Conservation (phyloP, 176 grass and related monocot genomes). For the Cenchrus purpureus region DNA sequence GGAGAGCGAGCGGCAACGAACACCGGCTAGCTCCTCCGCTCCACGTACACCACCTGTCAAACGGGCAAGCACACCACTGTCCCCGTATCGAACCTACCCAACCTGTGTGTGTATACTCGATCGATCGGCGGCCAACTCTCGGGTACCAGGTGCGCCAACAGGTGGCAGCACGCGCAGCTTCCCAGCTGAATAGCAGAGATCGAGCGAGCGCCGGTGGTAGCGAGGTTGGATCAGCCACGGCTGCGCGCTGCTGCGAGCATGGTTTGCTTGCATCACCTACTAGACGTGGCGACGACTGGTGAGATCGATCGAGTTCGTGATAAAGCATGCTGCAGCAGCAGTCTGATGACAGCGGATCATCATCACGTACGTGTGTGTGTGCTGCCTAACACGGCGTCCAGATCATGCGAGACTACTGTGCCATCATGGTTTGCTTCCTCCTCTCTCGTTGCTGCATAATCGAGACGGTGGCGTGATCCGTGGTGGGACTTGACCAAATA, state of each 20-base stretch:
- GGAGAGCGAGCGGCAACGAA: background rate
- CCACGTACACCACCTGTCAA: conserved; percentile 41
- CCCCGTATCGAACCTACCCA: conserved; percentile 28
- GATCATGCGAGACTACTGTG: no score
- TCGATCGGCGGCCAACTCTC: background rate
- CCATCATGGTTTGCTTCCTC: background rate
- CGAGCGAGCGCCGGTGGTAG: background rate
- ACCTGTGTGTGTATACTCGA: background rate
- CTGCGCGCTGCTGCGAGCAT: no score
- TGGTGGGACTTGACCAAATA: background rate
- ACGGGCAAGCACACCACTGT: background rate
- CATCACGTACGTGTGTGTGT: no score
- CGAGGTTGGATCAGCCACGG: conserved; percentile 37
- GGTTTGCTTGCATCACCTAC: background rate
- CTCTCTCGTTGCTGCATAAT: background rate
- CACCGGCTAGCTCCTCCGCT: background rate
- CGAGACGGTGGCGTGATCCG: no score
- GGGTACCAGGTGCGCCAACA: conserved; percentile 3
- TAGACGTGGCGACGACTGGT: background rate
- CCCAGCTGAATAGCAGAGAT: background rate
- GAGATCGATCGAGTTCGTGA: background rate
- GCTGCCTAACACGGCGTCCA: background rate
- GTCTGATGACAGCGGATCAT: background rate
- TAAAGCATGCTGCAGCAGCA: background rate
- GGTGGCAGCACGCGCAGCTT: conserved; percentile 5